phyloP scores from a whole-genome alignment of 441 rosid genomes.

The Theobroma grandiflorum region DNA sequence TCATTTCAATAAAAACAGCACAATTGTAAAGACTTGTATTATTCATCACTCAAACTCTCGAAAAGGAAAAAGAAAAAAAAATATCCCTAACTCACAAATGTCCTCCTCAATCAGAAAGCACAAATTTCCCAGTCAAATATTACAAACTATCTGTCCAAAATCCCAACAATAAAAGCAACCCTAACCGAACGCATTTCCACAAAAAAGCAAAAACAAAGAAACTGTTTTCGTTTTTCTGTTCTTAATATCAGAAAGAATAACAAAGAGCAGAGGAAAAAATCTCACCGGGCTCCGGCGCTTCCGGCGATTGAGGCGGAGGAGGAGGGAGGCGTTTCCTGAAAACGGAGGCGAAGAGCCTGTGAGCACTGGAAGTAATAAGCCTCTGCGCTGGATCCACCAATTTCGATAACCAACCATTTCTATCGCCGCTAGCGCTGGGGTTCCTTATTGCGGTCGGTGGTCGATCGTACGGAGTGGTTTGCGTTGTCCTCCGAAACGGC shows the following conservation, averaged over 20 bases:
- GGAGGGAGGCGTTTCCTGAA: slow-evolving; percentile 79
- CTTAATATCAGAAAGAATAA: not conserved
- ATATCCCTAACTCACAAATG: not conserved
- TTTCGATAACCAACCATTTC: slow-evolving; percentile 82
- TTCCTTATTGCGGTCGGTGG: slow-evolving; percentile 58
- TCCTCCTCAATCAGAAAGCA: not conserved
- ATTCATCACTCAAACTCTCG: not conserved
- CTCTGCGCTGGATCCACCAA: slow-evolving; percentile 92
- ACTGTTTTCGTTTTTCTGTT: not conserved
- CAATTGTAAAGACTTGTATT: not conserved
- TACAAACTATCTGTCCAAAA: not conserved
- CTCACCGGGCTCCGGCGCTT: slow-evolving; percentile 59
- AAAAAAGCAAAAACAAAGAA: not conserved
- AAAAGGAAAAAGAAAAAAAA: not conserved
- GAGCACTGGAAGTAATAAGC: slow-evolving; percentile 77
- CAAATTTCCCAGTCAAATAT: not conserved
- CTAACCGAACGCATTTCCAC: not conserved
- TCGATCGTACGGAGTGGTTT: slow-evolving; percentile 82
- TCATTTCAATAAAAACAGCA: not conserved
- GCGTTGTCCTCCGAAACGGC: slow-evolving; percentile 52
- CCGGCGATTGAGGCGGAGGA: slow-evolving; percentile 49
- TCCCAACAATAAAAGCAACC: not conserved
- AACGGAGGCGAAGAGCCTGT: slow-evolving; percentile 71
- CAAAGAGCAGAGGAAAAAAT: not conserved
- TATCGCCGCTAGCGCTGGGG: slow-evolving; percentile 37